phyloP scores from a whole-genome alignment of 2,329 filamentous ascomycete genomes.

The Penicillium sp. region DNA sequence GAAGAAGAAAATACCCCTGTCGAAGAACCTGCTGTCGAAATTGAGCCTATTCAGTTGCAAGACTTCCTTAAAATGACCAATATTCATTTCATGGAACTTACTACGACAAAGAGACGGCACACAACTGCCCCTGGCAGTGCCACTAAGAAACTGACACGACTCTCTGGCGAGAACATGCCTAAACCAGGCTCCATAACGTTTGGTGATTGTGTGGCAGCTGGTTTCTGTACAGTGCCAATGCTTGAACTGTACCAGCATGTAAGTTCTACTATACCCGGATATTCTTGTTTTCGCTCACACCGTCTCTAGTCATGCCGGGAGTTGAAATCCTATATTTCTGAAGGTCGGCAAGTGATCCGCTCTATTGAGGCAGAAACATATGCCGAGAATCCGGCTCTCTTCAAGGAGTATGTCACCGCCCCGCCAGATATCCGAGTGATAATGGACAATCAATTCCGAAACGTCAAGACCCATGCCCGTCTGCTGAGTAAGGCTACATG shows the following conservation, averaged over 20 bases:
- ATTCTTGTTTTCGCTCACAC: constrained; percentile 18
- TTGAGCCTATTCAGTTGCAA: constrained; percentile 73
- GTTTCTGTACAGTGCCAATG: constrained; percentile 87
- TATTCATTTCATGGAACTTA: constrained; percentile 97
- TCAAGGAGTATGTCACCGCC: constrained; percentile 86
- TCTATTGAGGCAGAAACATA: constrained; percentile 87
- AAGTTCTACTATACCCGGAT: constrained; percentile 34
- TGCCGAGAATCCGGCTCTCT: constrained; percentile 85
- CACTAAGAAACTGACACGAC: constrained; percentile 29
- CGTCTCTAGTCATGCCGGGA: constrained; percentile 71
- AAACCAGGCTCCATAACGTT: constrained; percentile 45
- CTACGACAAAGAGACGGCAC: constrained; percentile 88
- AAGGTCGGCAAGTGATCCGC: constrained; percentile 83
- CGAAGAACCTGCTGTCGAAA: constrained; percentile 46
- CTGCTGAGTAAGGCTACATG: constrained; percentile 92
- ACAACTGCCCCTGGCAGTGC: constrained; percentile 64
- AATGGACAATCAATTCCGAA: constrained; percentile 97
- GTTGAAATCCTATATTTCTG: constrained; percentile 93
- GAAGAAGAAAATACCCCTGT: constrained; percentile 46
- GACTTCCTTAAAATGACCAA: constrained; percentile 94
- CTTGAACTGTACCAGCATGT: constrained; percentile 91
- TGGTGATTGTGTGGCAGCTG: constrained; percentile 79
- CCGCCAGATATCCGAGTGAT: constrained; percentile 75
- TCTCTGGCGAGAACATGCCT: constrained; percentile 26
- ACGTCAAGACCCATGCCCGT: constrained; percentile 89